phyloP scores from a whole-genome alignment of 2,329 filamentous ascomycete species.

The Tolypocladium ophioglossoides region DNA sequence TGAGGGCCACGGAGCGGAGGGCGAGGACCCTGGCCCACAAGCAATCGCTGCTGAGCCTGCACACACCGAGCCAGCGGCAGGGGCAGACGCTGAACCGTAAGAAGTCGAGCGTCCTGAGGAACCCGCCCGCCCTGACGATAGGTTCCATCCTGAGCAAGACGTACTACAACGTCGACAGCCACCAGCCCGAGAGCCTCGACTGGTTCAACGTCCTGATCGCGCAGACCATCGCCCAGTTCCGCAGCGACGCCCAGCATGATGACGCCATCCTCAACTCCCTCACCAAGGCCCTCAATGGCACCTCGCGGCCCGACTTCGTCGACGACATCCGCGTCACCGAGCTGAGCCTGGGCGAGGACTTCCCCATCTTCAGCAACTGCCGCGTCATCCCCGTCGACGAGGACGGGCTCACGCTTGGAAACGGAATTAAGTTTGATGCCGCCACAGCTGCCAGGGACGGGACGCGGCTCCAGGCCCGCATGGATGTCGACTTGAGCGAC shows the following conservation, averaged over 20 bases:
- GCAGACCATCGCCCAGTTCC: conserved; percentile 91
- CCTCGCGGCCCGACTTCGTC: conserved; percentile 77
- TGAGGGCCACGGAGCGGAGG: conserved; percentile 64
- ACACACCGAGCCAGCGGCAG: conserved; percentile 30
- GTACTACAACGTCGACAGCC: conserved; percentile 91
- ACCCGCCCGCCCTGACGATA: conserved; percentile 71
- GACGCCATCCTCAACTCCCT: conserved; percentile 81
- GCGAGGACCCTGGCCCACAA: conserved; percentile 67
- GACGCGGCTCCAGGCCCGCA: conserved; percentile 76
- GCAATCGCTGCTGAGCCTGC: conserved; percentile 57
- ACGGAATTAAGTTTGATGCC: conserved; percentile 39
- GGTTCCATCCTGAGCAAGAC: conserved; percentile 91
- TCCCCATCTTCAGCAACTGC: conserved; percentile 97
- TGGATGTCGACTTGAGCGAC: conserved; percentile 95
- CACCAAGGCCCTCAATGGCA: conserved; percentile 78
- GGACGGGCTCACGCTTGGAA: conserved; percentile 51
- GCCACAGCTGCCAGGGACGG: conserved; percentile 48
- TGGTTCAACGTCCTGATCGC: conserved; percentile 99
- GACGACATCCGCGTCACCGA: conserved; percentile 92
- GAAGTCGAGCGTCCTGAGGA: conserved; percentile 62
- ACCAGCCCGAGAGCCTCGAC: conserved; percentile 92
- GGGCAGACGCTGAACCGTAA: conserved; percentile 45
- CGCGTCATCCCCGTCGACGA: conserved; percentile 86
- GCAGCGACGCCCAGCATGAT: conserved; percentile 84
- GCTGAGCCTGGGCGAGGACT: conserved; percentile 89